phyloP scores from a whole-genome alignment of 2,329 filamentous ascomycete species.

The Escovopsis sp. region DNA sequence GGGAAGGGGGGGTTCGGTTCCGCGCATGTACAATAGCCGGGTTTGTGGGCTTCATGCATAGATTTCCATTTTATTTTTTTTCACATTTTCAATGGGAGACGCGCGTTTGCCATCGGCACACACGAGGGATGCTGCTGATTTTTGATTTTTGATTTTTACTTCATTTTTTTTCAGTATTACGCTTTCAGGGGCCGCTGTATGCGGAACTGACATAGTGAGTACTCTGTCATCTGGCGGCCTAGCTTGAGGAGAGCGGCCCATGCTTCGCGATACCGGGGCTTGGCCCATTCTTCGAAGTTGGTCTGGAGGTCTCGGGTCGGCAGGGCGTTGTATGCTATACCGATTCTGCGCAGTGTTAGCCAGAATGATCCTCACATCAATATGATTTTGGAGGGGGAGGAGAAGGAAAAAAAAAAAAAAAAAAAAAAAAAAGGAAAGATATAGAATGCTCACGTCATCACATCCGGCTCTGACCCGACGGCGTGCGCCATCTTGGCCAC shows the following conservation, averaged over 20 bases:
- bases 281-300: slow-evolving; percentile 61
- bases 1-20: neutral
- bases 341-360: slow-evolving; percentile 40
- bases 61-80: slow-evolving; percentile 10
- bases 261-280: slow-evolving; percentile 46
- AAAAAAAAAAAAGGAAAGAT: neutral
- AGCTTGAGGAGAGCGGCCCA: slow-evolving; percentile 53
- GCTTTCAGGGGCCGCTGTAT: slow-evolving; percentile 33
- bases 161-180: slow-evolving; percentile 17
- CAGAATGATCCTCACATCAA: neutral
- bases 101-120: neutral
- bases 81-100: slow-evolving; percentile 20
- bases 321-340: slow-evolving; percentile 61
- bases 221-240: slow-evolving; percentile 29
- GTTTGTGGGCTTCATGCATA: slow-evolving; percentile 13
- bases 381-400: neutral
- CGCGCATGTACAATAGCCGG: slow-evolving; percentile 22
- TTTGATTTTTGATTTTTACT: no score
- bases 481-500: slow-evolving; percentile 53
- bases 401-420: neutral
- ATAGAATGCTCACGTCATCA: slow-evolving; percentile 49
- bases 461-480: slow-evolving; percentile 52
- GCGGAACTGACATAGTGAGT: slow-evolving; percentile 34
- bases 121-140: no score
- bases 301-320: slow-evolving; percentile 50